Percentiles rank a stretch among this genome's conserved stretches.
These are phyloP conservation scores for Tuber aestivum DNA, from an alignment of 495 filamentous ascomycete genomes.

Conservation along the genomic window DNA sequence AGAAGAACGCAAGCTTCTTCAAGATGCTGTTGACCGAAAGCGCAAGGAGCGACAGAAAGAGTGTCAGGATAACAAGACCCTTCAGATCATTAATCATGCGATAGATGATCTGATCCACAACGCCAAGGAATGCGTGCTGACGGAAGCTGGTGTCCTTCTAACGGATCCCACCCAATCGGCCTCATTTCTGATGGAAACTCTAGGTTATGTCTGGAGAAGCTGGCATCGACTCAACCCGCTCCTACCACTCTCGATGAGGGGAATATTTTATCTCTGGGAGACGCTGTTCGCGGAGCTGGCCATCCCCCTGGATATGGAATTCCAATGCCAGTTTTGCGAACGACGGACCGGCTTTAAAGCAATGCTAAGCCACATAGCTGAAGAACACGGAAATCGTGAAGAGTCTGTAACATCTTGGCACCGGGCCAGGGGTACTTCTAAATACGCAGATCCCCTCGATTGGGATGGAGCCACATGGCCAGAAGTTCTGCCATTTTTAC, in stretches of 20 bases:
- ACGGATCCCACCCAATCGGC: conserved; percentile 9
- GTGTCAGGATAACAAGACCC: conserved; percentile 11
- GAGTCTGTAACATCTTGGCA: conserved; percentile 16
- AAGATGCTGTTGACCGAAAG: conserved; percentile 1
- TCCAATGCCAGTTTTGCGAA: conserved; percentile 27
- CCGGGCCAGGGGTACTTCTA: conserved; percentile 14
- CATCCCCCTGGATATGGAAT: conserved; percentile 7
- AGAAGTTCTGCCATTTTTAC: conserved; percentile 23
- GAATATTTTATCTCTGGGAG: conserved; percentile 32
- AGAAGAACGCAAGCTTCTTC: conserved; percentile 15
- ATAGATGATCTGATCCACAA: conserved; percentile 25
- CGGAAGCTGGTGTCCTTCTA: conserved; percentile 19
- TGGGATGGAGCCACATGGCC: conserved; percentile 33
- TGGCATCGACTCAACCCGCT: conserved; percentile 23
- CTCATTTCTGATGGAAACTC: conserved; percentile 28
- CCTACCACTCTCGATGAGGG: conserved; percentile 16
- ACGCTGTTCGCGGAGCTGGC: conserved; percentile 18
- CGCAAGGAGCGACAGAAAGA: conserved; percentile 12
- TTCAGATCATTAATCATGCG: conserved; percentile 19
- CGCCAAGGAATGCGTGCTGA: conserved; percentile 18
- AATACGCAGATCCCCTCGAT: conserved; percentile 6
- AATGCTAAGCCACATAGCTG: conserved; percentile 23
- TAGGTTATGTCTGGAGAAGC: conserved; percentile 26
- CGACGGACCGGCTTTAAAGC: conserved; percentile 21
- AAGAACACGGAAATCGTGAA: conserved; percentile 21